A percentile compares a stretch with the other conserved stretches of the same genome.
phyloP scores from a whole-genome alignment of 2,329 filamentous ascomycete genomes.

The Alternaria viburni region DNA sequence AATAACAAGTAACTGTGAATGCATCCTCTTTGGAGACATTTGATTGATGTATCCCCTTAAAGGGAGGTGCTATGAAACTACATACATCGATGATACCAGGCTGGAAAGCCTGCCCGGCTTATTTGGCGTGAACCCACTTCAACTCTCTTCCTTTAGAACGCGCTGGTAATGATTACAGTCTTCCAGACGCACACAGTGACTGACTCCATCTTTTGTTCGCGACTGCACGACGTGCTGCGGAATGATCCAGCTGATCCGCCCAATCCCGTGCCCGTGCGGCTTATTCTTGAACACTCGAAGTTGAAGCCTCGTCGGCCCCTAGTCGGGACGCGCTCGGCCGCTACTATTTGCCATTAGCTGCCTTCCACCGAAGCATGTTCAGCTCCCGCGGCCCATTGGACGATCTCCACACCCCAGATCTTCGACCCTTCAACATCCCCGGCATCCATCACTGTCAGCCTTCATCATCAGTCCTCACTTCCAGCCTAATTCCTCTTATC shows the following conservation, averaged over 20 bases:
- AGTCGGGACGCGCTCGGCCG: background rate
- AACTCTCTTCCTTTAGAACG: background rate
- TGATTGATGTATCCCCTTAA: background rate
- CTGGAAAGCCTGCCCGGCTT: background rate
- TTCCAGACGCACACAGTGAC: background rate
- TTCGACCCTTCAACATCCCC: background rate
- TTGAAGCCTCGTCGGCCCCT: background rate
- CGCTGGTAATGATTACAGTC: background rate
- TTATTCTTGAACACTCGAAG: background rate
- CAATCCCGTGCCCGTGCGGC: background rate
- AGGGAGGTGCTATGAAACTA: background rate
- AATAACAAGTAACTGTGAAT: background rate
- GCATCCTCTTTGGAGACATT: background rate
- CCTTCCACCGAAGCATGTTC: background rate
- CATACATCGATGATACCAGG: background rate
- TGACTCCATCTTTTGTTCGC: background rate
- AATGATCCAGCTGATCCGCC: background rate
- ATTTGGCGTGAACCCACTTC: background rate
- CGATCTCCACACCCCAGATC: slow-evolving; percentile 1
- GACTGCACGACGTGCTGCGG: background rate
- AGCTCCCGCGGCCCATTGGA: background rate
- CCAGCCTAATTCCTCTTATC: background rate
- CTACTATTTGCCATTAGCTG: background rate
- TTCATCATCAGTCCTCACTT: background rate
- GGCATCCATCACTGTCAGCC: background rate